Base-by-base conservation (phyloP, 2,329 filamentous ascomycete genomes). In the Fusarium buxicola region DNA sequence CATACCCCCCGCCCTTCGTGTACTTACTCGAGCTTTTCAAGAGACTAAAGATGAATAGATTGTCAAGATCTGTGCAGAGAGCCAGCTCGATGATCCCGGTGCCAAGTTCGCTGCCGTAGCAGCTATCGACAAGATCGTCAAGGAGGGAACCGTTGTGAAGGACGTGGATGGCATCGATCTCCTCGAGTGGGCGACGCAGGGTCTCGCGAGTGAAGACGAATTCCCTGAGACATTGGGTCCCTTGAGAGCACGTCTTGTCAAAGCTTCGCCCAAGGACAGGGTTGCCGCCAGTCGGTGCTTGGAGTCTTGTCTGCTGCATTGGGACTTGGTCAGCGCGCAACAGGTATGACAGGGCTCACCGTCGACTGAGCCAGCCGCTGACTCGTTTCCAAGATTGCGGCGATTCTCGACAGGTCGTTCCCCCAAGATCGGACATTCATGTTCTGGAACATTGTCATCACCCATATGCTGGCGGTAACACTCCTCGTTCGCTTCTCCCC, bases 311-410 rank as follows among this genome's bases (percentile, higher is more conserved):
- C 66, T 87, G 50, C 73, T 81, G 58, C 77, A 84, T 48, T 85
- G 82, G 78, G 85, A 88, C 63, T 77, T 86, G 51, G 75, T 78
- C 54, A 84, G 83, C 66, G 83, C 84, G 3, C 85, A 87, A 70
- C 82, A 85, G 76, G 84, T 86, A 73, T 58, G 72, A 6, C 9
- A 56, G 7, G 24, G 2, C 11, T 7, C 10, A 21, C 16, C 27
- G 3, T 13, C 12, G 15, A 16, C 12, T 15, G 18, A 12, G 13
- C 10, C 3, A 24, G n/a, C 13, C 4, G 30, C 47, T 69, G 21
- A 71, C 55, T 9, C 12, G 3, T 34, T n/a, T 10, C 7, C 11
- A 51, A 86, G 83, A 86, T 87, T 67, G 82, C 84, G 0, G 81
- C 82, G 2, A 78, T 81, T 1, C 66, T 86, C 24, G 84, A 86